Evolutionary conservation across 169 alveolate genomes (phyloP), one percentile per base, ranked within the genome.

Genomic region (Cryptosporidium sp.): DNA sequence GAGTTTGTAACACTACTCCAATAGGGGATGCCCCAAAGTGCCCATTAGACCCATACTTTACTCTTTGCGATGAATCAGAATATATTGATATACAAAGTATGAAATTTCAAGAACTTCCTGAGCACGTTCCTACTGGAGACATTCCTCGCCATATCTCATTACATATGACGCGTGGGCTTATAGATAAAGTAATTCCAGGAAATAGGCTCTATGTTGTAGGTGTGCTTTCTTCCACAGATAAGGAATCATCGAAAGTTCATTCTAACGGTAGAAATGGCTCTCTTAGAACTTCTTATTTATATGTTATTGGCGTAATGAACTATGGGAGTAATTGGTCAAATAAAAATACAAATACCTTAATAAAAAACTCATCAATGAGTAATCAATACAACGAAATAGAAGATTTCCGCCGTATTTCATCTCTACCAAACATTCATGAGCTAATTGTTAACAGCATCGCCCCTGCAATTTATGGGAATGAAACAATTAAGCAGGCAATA

Each of bases 61-160:
- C 98, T 16, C 93, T 97, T 9, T 96, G 99, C 18, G 99, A 97
- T 84, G 98, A 98, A 71, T 98, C 99, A 87, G 95, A 95, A 18
- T 98, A 93, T 91, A 96, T 97, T 37, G 99, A 99, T 91, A 96
- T 97, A 37, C 99, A 99, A 94, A 93, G 96, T 3, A 92, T 98
- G 58, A 98, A 98, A 94, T 92, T 99, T 67, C 99, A 99, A 91
- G 99, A 99, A 91, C 95, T 98, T 23, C 99, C 99, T n/a, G 99
- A 99, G 92, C 98, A 97, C 80, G 99, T 97, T 23, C 98, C 98
- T 4, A 95, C 98, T 23, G 99, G 99, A 41, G 99, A 97, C 86
- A 95, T 97, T 93, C 99, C 99, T 16, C 93, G 99, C 91, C 74
- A 69, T 39, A 71, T 86, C 2, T 69, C 92, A 14, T 58, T 86